Evolutionary conservation across 306 rosid species (phyloP).

Genomic region (Pterocarpus macrocarpus): DNA sequence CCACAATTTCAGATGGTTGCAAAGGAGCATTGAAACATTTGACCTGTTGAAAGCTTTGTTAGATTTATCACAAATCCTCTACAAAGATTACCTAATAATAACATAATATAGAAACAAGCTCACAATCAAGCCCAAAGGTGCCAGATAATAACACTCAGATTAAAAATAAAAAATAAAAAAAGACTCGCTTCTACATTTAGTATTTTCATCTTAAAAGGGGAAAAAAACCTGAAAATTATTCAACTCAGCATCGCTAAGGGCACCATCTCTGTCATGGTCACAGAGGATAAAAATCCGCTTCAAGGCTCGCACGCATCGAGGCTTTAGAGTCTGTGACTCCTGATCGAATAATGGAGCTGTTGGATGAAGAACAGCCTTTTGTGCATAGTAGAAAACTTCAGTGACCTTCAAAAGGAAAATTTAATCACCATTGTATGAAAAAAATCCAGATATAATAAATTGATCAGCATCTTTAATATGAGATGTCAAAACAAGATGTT

Average conservation of each 20-base stretch:
- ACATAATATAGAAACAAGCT: slow-evolving; percentile 33
- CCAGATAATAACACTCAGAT: slow-evolving; percentile 14
- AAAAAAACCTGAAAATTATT: slow-evolving; percentile 57
- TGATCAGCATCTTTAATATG: slow-evolving; percentile 25
- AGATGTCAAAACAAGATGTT: slow-evolving; percentile 8
- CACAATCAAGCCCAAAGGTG: slow-evolving; percentile 33
- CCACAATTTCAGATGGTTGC: slow-evolving; percentile 93
- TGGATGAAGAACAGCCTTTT: slow-evolving; percentile 98
- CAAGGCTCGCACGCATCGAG: slow-evolving; percentile 92
- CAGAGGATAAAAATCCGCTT: slow-evolving; percentile 95
- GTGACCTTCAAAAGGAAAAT: slow-evolving; percentile 72
- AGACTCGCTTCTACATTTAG: not conserved
- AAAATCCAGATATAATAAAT: slow-evolving; percentile 8
- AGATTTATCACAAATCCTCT: slow-evolving; percentile 38
- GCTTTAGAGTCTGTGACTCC: slow-evolving; percentile 94
- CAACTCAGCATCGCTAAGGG: slow-evolving; percentile 63
- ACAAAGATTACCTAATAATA: not conserved
- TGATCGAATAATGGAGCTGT: slow-evolving; percentile 97
- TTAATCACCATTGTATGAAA: slow-evolving; percentile 31
- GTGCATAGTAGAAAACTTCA: slow-evolving; percentile 98
- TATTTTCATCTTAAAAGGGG: slow-evolving; percentile 1
- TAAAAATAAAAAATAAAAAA: not conserved
- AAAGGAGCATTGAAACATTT: slow-evolving; percentile 98
- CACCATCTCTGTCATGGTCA: slow-evolving; percentile 96
- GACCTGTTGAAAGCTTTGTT: slow-evolving; percentile 68